Evolutionary conservation across 1,284 basidiomycete species (phyloP), one percentile per base, ranked within the genome.

Genomic region (Bondarzewia mesenterica): DNA sequence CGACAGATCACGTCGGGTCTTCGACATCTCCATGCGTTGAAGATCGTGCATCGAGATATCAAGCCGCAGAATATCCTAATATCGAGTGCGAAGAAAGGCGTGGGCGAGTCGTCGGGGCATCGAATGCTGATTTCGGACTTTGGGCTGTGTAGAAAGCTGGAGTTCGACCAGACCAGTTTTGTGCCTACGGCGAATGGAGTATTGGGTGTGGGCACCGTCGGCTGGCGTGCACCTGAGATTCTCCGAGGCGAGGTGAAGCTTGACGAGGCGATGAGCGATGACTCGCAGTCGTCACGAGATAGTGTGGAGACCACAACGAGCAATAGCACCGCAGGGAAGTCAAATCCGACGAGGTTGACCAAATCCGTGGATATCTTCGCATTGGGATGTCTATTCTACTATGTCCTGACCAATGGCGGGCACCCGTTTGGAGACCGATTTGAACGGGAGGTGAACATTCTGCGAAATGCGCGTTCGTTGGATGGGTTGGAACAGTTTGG

Each of bases 1-100:
- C 75, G 74, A 45, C 92, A 99, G 66, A 88, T 99, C 52, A 83
- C 93, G 0, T 80, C 84, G 12, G 95, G 95, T 3, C 64, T 99
- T 49, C 78, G 85, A 47, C 93, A 98, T 65, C 73, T 99, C 7
- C 95, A 99, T 63, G 88, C 81, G 21, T 80, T 99, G 59, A 97
- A 96, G 68, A 91, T 99, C 55, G 85, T 99, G 20, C 96, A 99
- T 69, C 83, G 96, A 23, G 95, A 99, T 63, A 96, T 99, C 67
- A 99, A 99, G 63, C 95, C 95, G 4, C 94, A 96, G 66, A 99
- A 99, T 62, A 98, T 99, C 49, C 77, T 99, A 7, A 79, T 98
- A n/a, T 90, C 88, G 5, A 70, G 72, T 21, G 78, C 80, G 15
- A 85, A 84, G 60, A 71, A 76, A 48, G 75, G 78, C 25, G 46